phyloP scores from a whole-genome alignment of 2,329 filamentous ascomycete species.

The Thelonectria olida region DNA sequence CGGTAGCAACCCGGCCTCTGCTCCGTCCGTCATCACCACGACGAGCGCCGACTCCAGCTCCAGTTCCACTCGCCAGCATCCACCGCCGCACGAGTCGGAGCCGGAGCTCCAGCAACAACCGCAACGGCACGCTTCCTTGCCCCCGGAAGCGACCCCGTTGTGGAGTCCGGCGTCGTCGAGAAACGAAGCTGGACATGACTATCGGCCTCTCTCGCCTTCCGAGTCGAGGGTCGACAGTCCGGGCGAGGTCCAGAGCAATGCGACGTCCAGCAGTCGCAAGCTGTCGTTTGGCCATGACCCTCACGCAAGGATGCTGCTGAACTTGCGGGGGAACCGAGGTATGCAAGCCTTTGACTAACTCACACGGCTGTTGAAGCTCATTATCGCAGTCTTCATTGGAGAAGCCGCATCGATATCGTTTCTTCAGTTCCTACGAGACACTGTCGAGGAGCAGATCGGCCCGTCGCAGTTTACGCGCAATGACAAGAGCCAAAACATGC shows the following conservation, averaged over 20 bases:
- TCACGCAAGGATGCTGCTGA: conserved; percentile 57
- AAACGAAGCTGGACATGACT: conserved; percentile 25
- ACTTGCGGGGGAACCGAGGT: conserved; percentile 62
- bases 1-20: neutral
- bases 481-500: conserved; percentile 40
- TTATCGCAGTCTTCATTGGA: conserved; percentile 58
- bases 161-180: conserved; percentile 13
- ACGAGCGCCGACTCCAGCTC: neutral
- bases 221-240: conserved; percentile 40
- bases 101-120: too few relatives aligned
- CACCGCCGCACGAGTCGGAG: neutral
- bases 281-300: conserved; percentile 27
- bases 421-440: conserved; percentile 50
- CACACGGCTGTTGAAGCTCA: too few relatives aligned
- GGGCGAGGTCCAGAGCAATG: conserved; percentile 18
- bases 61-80: neutral
- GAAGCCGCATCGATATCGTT: conserved; percentile 64
- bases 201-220: conserved; percentile 42
- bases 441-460: conserved; percentile 38
- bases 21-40: neutral
- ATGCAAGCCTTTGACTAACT: conserved; percentile 17
- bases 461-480: conserved; percentile 40
- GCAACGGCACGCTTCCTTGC: conserved; percentile 9
- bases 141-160: neutral
- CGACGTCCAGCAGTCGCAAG: conserved; percentile 12